Evolutionary conservation across 139 green algal genomes (phyloP).

Genomic region (Klebsormidium nitens): DNA sequence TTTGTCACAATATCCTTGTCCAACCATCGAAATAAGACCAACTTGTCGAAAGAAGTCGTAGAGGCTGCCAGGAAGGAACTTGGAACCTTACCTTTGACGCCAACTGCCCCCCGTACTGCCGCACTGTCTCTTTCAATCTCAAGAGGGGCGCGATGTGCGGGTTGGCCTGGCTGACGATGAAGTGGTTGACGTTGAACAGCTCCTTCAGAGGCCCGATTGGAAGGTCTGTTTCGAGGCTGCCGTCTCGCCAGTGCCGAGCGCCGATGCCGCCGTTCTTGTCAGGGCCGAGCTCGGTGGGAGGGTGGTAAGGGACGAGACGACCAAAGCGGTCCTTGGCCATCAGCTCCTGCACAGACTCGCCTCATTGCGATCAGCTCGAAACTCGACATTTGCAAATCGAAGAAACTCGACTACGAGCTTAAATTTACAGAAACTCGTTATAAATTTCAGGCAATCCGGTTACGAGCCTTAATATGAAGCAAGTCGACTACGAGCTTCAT

Average conservation of each 20-base stretch:
- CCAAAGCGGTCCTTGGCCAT: conserved; percentile 39
- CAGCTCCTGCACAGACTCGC: no score
- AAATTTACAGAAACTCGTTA: no score
- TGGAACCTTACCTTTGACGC: conserved; percentile 40
- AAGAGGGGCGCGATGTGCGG: conserved; percentile 53
- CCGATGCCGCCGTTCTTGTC: not conserved
- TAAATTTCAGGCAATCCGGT: no score
- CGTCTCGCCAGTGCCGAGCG: conserved; percentile 38
- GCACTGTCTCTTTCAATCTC: conserved; percentile 35
- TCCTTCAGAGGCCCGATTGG: conserved; percentile 46
- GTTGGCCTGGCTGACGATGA: conserved; percentile 55
- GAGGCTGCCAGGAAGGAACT: no score
- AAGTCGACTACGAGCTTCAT: no score
- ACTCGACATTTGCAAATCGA: no score
- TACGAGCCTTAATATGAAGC: no score
- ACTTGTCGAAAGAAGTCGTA: no score
- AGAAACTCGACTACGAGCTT: no score
- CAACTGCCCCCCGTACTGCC: conserved; percentile 20
- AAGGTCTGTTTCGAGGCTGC: conserved; percentile 48
- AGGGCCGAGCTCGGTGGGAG: conserved; percentile 6
- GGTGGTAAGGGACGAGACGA: conserved; percentile 37
- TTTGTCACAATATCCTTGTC: no score
- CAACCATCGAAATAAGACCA: no score
- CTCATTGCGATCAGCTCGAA: no score
- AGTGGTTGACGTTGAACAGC: conserved; percentile 63